Evolutionary conservation across 169 alveolate species (phyloP).

Genomic region (Eimeria praecox): DNA sequence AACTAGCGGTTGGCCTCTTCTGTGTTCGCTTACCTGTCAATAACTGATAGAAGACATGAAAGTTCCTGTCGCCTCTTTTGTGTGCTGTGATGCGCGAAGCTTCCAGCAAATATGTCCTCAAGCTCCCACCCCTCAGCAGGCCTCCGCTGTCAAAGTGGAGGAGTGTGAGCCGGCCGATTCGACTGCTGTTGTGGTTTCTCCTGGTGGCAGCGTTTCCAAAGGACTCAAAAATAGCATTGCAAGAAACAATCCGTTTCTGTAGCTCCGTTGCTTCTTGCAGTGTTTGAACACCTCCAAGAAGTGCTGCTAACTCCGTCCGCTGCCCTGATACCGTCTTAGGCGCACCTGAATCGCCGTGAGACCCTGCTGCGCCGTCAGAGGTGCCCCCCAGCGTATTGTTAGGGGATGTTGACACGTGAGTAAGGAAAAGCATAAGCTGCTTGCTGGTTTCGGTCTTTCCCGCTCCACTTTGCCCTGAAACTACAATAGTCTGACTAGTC

Average conservation of each 20-base stretch:
- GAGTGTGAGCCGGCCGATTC: slow-evolving; percentile 99
- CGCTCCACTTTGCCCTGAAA: slow-evolving; percentile 99
- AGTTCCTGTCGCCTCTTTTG: slow-evolving; percentile 96
- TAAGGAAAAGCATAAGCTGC: slow-evolving; percentile 82
- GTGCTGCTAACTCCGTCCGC: slow-evolving; percentile 31
- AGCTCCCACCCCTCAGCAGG: slow-evolving; percentile 94
- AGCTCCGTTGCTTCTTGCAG: slow-evolving; percentile 39
- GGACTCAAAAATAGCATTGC: slow-evolving; percentile 98
- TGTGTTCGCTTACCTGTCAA: slow-evolving; percentile 56
- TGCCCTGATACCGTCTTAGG: slow-evolving; percentile 61
- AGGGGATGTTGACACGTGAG: slow-evolving; percentile 24
- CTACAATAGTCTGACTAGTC: slow-evolving; percentile 96
- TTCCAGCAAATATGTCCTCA: slow-evolving; percentile 97
- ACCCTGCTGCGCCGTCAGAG: not conserved
- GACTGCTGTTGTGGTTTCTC: slow-evolving; percentile 97
- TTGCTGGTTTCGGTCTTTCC: slow-evolving; percentile 99
- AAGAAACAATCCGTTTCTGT: slow-evolving; percentile 92
- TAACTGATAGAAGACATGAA: slow-evolving; percentile 97
- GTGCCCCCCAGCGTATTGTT: not conserved
- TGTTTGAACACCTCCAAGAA: slow-evolving; percentile 32
- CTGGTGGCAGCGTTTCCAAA: slow-evolving; percentile 99
- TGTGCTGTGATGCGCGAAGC: slow-evolving; percentile 95
- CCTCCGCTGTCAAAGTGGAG: slow-evolving; percentile 94
- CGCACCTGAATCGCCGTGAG: slow-evolving; percentile 1
- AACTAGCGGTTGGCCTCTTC: not conserved